Percentiles rank a stretch among this genome's conserved stretches.
Conservation (phyloP, 148 eudicot genomes). For the Arctostaphylos glauca region DNA sequence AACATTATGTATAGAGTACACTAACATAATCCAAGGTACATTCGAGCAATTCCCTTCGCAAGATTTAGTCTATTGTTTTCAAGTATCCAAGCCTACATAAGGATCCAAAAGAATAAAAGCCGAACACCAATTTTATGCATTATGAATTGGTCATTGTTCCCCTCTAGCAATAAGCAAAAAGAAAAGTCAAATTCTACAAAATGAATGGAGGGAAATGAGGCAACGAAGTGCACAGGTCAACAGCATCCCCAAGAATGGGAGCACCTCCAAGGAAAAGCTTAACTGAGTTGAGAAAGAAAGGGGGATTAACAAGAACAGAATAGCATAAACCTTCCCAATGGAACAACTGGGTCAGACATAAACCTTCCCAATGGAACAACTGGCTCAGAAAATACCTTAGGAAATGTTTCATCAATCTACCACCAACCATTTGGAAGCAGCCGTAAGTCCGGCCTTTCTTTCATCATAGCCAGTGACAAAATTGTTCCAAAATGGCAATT, state of each 20-base stretch:
- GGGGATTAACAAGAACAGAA: no score
- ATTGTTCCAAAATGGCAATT: not conserved
- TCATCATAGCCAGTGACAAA: slow-evolving; percentile 24
- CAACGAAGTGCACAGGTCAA: no score
- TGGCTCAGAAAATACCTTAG: slow-evolving; percentile 26
- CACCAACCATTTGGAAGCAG: slow-evolving; percentile 21
- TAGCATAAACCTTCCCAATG: no score
- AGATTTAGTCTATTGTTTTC: not conserved
- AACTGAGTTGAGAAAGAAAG: no score
- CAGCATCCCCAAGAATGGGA: no score
- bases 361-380: slow-evolving; percentile 4
- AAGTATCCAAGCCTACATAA: not conserved
- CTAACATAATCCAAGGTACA: not conserved
- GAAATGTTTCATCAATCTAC: slow-evolving; percentile 22
- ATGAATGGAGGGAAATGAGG: no score
- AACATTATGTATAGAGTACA: not conserved
- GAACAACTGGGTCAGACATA: slow-evolving; percentile 27
- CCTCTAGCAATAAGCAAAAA: no score
- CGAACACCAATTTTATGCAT: no score
- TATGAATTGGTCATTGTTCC: no score
- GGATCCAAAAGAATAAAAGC: no score
- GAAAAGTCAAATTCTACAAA: no score
- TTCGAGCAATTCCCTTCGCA: not conserved
- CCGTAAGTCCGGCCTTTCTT: slow-evolving; percentile 28
- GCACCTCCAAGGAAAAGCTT: no score